These are phyloP conservation scores for Eucalyptus grandis DNA, from an alignment of 345 rosid genomes.

Conservation along the genomic window DNA sequence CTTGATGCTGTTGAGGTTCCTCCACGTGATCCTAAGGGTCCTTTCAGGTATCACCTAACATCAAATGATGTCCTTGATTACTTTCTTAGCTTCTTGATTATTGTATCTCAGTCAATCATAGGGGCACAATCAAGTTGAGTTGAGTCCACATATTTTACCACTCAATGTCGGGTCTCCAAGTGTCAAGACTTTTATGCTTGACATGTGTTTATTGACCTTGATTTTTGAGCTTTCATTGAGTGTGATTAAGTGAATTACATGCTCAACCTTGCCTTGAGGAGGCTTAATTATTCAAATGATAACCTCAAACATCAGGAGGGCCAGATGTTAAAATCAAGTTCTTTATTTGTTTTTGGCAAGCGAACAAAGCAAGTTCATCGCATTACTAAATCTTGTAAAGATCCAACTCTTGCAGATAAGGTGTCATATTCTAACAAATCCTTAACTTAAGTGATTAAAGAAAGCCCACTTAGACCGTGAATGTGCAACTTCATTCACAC, in stretches of 20 bases:
- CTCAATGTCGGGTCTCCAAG: not conserved
- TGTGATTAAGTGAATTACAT: not conserved
- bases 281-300: not conserved
- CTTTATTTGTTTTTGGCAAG: not conserved
- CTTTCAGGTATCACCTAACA: conserved; percentile 47
- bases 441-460: not conserved
- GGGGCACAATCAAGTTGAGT: not conserved
- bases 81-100: not conserved
- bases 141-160: not conserved
- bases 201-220: not conserved
- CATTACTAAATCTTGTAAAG: not conserved
- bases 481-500: not conserved
- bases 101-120: not conserved
- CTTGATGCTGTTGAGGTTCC: conserved; percentile 78
- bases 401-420: not conserved
- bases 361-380: not conserved
- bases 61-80: not conserved
- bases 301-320: not conserved
- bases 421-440: not conserved
- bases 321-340: not conserved
- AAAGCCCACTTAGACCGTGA: not conserved
- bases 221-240: not conserved
- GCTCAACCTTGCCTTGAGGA: not conserved
- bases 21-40: conserved; percentile 86
- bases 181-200: not conserved